Percentiles rank a stretch among this genome's conserved stretches.
Evolutionary conservation across 1,139 yeast genomes (phyloP).

Genomic region (Saccharomyces hybrid): DNA sequence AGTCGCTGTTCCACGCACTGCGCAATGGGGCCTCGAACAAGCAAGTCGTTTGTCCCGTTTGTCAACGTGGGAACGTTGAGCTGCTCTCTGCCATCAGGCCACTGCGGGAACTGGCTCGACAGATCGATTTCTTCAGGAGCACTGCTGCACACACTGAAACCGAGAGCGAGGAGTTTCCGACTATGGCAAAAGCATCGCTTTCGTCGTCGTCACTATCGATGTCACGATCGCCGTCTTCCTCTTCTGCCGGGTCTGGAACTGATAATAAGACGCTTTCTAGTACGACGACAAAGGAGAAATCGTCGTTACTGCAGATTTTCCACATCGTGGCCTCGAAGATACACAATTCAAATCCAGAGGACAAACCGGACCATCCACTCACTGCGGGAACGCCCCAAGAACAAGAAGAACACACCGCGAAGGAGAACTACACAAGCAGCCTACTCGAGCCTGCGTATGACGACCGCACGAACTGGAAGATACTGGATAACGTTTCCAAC

Average conservation of each 20-base stretch:
- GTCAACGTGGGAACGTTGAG: conserved; percentile 34
- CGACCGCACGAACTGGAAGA: conserved; percentile 5
- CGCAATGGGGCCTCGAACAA: not conserved
- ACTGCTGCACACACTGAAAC: not conserved
- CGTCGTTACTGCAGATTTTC: not conserved
- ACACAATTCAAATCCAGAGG: not conserved
- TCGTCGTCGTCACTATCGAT: not conserved
- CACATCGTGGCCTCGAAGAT: not conserved
- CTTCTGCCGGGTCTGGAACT: not conserved
- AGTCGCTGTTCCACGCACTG: conserved; percentile 29
- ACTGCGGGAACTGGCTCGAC: not conserved
- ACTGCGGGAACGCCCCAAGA: conserved; percentile 7
- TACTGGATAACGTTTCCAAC: conserved; percentile 22
- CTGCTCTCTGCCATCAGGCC: conserved; percentile 14
- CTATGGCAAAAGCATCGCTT: not conserved
- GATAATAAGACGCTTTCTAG: not conserved
- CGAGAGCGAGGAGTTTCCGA: not conserved
- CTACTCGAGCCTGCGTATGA: not conserved
- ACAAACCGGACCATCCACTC: not conserved
- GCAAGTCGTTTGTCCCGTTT: conserved; percentile 42
- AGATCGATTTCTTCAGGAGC: not conserved
- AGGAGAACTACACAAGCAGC: not conserved
- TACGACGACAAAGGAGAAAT: not conserved
- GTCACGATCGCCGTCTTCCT: not conserved
- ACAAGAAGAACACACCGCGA: not conserved